These are phyloP conservation scores for Gomphus bonarii DNA, from an alignment of 1,284 basidiomycete species.

Conservation along the genomic window DNA sequence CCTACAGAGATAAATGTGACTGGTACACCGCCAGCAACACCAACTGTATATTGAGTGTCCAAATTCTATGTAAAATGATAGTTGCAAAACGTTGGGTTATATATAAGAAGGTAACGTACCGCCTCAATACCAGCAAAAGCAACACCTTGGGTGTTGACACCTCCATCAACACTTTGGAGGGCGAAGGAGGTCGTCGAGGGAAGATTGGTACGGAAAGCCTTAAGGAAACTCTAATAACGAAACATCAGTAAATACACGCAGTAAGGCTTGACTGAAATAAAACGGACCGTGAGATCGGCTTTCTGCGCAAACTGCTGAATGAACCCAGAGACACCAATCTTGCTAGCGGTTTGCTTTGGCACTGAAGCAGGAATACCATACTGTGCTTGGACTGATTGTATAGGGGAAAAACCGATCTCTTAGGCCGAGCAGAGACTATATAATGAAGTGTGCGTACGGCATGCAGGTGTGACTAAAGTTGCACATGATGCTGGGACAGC, in stretches of 20 bases:
- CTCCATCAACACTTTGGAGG: conserved; percentile 20
- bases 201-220: conserved; percentile 16
- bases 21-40: conserved; percentile 17
- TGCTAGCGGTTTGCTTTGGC: conserved; percentile 9
- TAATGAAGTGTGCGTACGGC: conserved; percentile 4
- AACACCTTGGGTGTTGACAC: conserved; percentile 17
- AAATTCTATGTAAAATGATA: conserved; percentile 20
- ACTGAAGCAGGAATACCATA: conserved; percentile 12
- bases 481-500: conserved; percentile 12
- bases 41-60: conserved; percentile 29
- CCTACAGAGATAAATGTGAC: conserved; percentile 18
- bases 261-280: not conserved
- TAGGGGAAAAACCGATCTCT: not conserved
- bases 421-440: not conserved
- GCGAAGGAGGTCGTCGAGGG: conserved; percentile 16
- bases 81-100: not conserved
- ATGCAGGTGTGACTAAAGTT: conserved; percentile 12
- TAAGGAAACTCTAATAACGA: conserved; percentile 15
- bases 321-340: conserved; percentile 16
- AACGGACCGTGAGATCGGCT: conserved; percentile 11
- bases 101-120: conserved; percentile 11
- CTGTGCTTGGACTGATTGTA: conserved; percentile 13
- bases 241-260: conserved; percentile 3
- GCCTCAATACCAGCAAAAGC: conserved; percentile 21
- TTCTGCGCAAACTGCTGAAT: conserved; percentile 13